Evolutionary conservation across 1,139 yeast genomes (phyloP).

Genomic region (Tardiomyces depauwii): DNA sequence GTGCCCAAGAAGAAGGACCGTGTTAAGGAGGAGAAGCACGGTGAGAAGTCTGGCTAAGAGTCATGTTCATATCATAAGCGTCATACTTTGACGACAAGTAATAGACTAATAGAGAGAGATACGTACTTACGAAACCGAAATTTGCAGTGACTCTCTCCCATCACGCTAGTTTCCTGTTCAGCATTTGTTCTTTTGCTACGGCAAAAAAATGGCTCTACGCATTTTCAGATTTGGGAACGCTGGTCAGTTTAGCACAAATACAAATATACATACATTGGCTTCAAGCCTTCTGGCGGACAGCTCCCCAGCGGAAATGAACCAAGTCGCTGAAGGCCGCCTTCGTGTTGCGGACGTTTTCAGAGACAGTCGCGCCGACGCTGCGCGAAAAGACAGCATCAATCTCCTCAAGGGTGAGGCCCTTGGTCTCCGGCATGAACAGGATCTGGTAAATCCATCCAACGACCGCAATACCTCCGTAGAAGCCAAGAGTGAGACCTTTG

Average conservation of each 20-base stretch:
- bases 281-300: not conserved
- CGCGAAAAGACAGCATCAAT: slow-evolving; percentile 31
- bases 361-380: not conserved
- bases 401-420: slow-evolving; percentile 30
- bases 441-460: slow-evolving; percentile 40
- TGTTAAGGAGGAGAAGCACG: slow-evolving; percentile 12
- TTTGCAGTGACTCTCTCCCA: no score
- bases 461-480: slow-evolving; percentile 81
- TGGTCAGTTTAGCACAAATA: no score
- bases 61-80: no score
- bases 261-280: no score
- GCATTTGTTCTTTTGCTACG: no score
- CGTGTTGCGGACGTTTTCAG: not conserved
- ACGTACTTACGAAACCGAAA: no score
- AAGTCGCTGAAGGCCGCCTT: not conserved
- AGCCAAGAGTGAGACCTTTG: slow-evolving; percentile 73
- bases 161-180: no score
- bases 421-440: slow-evolving; percentile 37
- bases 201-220: no score
- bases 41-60: no score
- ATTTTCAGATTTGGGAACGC: no score
- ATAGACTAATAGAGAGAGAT: no score
- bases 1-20: slow-evolving; percentile 41
- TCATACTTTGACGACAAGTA: no score
- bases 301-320: not conserved